These are phyloP conservation scores for Cladophialophora carrionii DNA, from an alignment of 2,329 filamentous ascomycete genomes.

Conservation along the genomic window DNA sequence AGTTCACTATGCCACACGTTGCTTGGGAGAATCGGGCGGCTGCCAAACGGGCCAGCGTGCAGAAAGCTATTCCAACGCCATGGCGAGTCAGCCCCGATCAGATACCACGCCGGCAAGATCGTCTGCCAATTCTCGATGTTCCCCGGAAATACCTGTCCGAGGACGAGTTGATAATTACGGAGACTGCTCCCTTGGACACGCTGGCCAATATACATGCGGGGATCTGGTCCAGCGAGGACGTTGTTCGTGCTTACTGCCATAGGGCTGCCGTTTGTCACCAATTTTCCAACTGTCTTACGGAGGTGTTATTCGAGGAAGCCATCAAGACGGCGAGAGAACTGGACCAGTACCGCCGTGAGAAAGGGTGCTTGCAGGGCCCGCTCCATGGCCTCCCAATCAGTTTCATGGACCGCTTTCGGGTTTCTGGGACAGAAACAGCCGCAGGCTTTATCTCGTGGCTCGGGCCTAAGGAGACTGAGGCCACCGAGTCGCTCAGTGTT, in stretches of 20 bases:
- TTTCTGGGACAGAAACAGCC: conserved; percentile 35
- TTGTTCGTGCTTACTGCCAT: conserved; percentile 37
- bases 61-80: conserved; percentile 16
- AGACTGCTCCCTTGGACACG: conserved; percentile 21
- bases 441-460: conserved; percentile 35
- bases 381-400: conserved; percentile 42
- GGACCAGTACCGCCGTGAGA: conserved; percentile 35
- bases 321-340: conserved; percentile 36
- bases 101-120: not conserved
- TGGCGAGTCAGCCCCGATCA: conserved; percentile 19
- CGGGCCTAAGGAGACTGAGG: conserved; percentile 16
- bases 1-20: conserved; percentile 3
- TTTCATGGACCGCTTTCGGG: conserved; percentile 41
- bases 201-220: conserved; percentile 25
- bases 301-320: conserved; percentile 39
- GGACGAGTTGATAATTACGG: conserved; percentile 21
- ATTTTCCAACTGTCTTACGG: conserved; percentile 40
- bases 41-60: conserved; percentile 17
- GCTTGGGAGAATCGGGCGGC: conserved; percentile 23
- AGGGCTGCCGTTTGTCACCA: conserved; percentile 38
- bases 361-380: conserved; percentile 38
- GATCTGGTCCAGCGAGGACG: conserved; percentile 29
- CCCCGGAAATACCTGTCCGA: conserved; percentile 11
- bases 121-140: conserved; percentile 7
- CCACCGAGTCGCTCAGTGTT: conserved; percentile 46